Evolutionary conservation across 148 eudicot genomes (phyloP).

Genomic region (Cornus florida): DNA sequence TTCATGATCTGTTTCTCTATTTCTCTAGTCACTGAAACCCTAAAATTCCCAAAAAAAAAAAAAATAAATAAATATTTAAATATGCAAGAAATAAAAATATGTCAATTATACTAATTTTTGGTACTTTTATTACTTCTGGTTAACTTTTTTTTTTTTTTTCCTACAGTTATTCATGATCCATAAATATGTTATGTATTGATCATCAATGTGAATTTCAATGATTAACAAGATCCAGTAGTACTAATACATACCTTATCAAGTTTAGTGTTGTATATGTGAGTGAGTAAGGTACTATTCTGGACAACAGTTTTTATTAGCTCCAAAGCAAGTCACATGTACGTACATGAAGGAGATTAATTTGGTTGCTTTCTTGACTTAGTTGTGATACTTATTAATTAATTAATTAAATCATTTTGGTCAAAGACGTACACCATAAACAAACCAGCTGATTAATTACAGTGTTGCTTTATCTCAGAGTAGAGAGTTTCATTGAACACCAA

Average conservation of each 20-base stretch:
- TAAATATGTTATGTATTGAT: background rate
- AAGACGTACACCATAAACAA: background rate
- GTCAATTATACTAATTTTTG: background rate
- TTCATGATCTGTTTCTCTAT: background rate
- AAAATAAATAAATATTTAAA: too few relatives aligned
- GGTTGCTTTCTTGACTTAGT: conserved; percentile 8
- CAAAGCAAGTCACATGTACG: background rate
- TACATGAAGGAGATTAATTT: conserved; percentile 15
- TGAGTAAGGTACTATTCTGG: background rate
- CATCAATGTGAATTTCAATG: background rate
- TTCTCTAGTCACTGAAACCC: conserved; percentile 6
- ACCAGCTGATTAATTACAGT: background rate
- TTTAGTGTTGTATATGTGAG: background rate
- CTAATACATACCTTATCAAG: background rate
- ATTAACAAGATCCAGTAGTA: background rate
- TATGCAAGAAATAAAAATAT: background rate
- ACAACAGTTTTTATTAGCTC: too few relatives aligned
- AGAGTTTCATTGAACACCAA: conserved; percentile 92
- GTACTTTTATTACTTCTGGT: background rate
- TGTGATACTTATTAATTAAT: background rate
- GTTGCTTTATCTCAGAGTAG: conserved; percentile 42
- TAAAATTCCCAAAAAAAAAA: background rate
- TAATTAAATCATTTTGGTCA: background rate
- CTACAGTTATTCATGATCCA: too few relatives aligned
- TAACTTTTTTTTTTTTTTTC: too few relatives aligned